phyloP scores from a whole-genome alignment of 2,329 filamentous ascomycete species.

The Alternaria sp. region DNA sequence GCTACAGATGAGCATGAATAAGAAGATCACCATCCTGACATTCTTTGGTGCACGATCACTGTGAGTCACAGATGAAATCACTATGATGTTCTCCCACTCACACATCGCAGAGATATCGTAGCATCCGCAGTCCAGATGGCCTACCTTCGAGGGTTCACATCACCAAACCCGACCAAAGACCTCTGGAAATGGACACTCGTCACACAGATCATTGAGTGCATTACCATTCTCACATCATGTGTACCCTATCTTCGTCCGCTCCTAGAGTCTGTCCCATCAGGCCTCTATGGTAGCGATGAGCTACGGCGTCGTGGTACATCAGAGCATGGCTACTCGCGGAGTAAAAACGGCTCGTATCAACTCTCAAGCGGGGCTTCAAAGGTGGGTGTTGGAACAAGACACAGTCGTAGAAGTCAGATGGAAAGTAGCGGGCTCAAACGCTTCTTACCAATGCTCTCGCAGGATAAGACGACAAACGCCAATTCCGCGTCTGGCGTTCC shows the following conservation, averaged over 20 bases:
- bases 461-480: conserved; percentile 38
- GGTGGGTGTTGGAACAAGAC: conserved; percentile 13
- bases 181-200: conserved; percentile 50
- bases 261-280: conserved; percentile 45
- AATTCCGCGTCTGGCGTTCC: conserved; percentile 49
- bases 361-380: conserved; percentile 33
- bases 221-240: conserved; percentile 49
- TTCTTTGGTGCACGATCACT: conserved; percentile 47
- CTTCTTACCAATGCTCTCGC: conserved; percentile 43
- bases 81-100: conserved; percentile 2
- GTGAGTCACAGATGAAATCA: conserved; percentile 23
- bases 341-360: conserved; percentile 43
- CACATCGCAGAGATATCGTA: conserved; percentile 41
- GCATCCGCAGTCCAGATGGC: conserved; percentile 45
- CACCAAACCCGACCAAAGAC: conserved; percentile 38
- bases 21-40: conserved; percentile 47
- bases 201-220: conserved; percentile 47
- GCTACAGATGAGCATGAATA: conserved; percentile 47
- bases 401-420: conserved; percentile 29
- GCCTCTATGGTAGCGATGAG: conserved; percentile 46
- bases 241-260: conserved; percentile 50
- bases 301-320: conserved; percentile 44
- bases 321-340: conserved; percentile 39
- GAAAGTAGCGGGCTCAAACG: conserved; percentile 35
- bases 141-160: conserved; percentile 41